Evolutionary conservation across 345 rosid genomes (phyloP), one percentile per base, ranked within the genome.

Genomic region (Gossypium turneri): DNA sequence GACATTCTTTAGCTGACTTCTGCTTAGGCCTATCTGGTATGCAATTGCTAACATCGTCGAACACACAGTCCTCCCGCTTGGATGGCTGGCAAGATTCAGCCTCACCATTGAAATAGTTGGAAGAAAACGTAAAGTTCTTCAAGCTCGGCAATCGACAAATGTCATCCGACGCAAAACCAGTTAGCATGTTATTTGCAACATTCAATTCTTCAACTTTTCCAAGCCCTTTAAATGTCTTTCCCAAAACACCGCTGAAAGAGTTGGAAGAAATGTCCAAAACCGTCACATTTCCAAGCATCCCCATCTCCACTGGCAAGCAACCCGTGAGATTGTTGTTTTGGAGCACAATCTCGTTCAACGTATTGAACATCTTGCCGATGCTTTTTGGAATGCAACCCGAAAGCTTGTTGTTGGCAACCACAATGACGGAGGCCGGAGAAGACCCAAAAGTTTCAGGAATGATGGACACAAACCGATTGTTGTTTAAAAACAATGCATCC

Each of bases 401-500:
- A 69, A 92, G 84, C 17, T 86, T 86, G 85, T 93, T 93, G 73
- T 87, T 67, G 19, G 90, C 94, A 48, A 93, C 86, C 16, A 89
- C 78, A 58, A 90, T 80, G 1, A 91, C 89, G 0, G 97, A 84
- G 4, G 73, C 91, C 0, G 83, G 50, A 53, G 94, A 91, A 22
- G 84, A 80, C 4, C 98, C 97, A 0, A 93, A 67, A 4, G 90
- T 82, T 0, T 87, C 86, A 4, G 98, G 98, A 67, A 93, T 88
- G 45, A 69, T 61, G 2, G 86, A 82, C 1, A 77, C 76, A 81
- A 93, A 91, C 63, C 98, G 81, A 75, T 93, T 93, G 83, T 91
- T 80, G 82, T 91, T 91, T 83, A 93, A 72, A 83, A 93, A 86
- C 77, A 91, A 51, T 0, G 92, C 93, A 38, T 93, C 98, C 2